Evolutionary conservation across 1,139 yeast genomes (phyloP).

Genomic region (Spathaspora sp.): DNA sequence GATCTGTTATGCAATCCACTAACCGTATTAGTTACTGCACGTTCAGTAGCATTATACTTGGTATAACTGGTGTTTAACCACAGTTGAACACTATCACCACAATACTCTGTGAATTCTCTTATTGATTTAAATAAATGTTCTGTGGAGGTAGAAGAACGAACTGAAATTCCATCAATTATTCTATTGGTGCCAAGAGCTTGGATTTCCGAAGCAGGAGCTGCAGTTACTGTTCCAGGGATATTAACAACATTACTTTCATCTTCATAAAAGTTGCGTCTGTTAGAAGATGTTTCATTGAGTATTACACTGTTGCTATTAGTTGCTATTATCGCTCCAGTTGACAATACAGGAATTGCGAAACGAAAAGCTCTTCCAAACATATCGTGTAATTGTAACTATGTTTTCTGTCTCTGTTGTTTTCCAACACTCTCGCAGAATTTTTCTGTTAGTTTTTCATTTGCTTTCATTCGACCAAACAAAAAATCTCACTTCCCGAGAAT

Average conservation of each 20-base stretch:
- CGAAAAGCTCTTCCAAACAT: conserved; percentile 12
- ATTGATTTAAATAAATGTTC: conserved; percentile 49
- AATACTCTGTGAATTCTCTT: conserved; percentile 34
- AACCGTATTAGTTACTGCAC: conserved; percentile 63
- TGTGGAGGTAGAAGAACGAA: conserved; percentile 50
- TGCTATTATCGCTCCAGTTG: conserved; percentile 10
- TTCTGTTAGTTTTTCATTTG: neutral
- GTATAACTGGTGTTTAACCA: conserved; percentile 41
- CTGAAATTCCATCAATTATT: conserved; percentile 56
- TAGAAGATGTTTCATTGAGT: conserved; percentile 26
- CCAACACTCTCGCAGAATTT: neutral
- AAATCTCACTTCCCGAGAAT: neutral
- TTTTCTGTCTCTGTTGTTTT: neutral
- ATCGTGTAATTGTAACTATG: neutral
- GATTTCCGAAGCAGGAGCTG: conserved; percentile 50
- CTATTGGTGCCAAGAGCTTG: conserved; percentile 43
- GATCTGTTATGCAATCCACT: conserved; percentile 66
- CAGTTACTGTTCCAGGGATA: conserved; percentile 53
- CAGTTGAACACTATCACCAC: conserved; percentile 17
- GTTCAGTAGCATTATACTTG: conserved; percentile 60
- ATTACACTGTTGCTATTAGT: conserved; percentile 10
- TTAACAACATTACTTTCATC: conserved; percentile 53
- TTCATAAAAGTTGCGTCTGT: conserved; percentile 54
- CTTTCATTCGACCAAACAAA: conserved; percentile 3
- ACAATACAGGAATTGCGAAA: conserved; percentile 10